Base-by-base conservation (phyloP, 768 basidiomycete genomes). In the Macrolepiota albuminosa region DNA sequence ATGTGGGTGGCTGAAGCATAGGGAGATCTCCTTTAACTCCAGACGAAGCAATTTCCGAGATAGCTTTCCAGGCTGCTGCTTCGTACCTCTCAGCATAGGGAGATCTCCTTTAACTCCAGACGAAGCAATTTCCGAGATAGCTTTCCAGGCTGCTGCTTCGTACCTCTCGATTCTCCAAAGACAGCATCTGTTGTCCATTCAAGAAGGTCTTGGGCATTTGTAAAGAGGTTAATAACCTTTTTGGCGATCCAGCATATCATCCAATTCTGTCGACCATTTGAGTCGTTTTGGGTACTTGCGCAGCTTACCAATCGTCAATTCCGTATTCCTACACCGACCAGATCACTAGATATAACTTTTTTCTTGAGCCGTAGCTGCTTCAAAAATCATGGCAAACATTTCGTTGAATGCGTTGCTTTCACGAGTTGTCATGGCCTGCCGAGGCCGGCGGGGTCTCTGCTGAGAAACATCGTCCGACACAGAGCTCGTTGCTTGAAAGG, bases 301-400 rank as follows among this genome's bases (percentile, higher is more conserved):
- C 36, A 89, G 74, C 40, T 77, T 81, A 29, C 78, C 75, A 60
- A 56, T 86, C 84, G 31, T 75, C 72, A 40, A 82, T 69, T 37
- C 71, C 69, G 18, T 66, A 66, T 62, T 40, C 70, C 69, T 26
- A 72, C 63, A 21, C 61, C 60, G 33, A 68, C 52, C 52, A 26
- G 66, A 26, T 59, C 63, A 54, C 26, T 60, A n/a, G 56, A 57
- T 36, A 64, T 50, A 39, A 24, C 47, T 56, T 14, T 64, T 61
- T 31, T 72, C 73, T 26, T 74, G 70, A 51, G 73, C 72, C 40
- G 75, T 73, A 59, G 76, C 77, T 16, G 82, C 81, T 50, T 82
- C 76, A 68, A 91, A 89, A 40, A 91, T 84, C 72, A 87, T 71
- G 64, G 84, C 78, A 64, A 91, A 89, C 81, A 91, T 87, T 34